phyloP scores from a whole-genome alignment of 2,329 filamentous ascomycete species.

The Nannizziopsis arthrosporioides region DNA sequence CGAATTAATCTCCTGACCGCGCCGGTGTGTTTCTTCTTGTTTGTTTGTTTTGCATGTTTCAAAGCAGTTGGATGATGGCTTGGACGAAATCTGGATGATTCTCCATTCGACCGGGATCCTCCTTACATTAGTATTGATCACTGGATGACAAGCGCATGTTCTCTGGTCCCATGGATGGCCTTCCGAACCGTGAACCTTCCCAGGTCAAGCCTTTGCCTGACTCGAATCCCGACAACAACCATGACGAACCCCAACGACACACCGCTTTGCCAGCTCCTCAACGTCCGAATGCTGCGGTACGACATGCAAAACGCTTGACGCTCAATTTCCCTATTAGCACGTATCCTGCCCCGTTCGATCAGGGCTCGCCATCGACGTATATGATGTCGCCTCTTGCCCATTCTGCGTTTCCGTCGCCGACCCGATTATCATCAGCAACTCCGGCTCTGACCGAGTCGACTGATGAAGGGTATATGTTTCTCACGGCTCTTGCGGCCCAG shows the following conservation, averaged over 20 bases:
- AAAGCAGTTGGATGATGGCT: neutral
- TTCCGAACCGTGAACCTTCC: conserved; percentile 1
- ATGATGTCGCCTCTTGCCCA: conserved; percentile 26
- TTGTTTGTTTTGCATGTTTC: neutral
- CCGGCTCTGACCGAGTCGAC: conserved; percentile 20
- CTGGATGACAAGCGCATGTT: neutral
- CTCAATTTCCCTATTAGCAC: conserved; percentile 38
- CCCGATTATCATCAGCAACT: conserved; percentile 17
- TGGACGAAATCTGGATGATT: neutral
- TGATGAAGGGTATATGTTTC: conserved; percentile 54
- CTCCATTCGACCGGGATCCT: neutral
- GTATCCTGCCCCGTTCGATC: conserved; percentile 18
- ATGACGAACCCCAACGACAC: conserved; percentile 20
- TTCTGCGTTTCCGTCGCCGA: conserved; percentile 24
- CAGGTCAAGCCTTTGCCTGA: conserved; percentile 1
- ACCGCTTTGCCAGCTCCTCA: conserved; percentile 25
- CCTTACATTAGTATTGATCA: no score
- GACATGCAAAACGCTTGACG: conserved; percentile 36
- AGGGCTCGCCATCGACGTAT: conserved; percentile 22
- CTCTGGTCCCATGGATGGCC: conserved; percentile 12
- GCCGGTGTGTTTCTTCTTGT: neutral
- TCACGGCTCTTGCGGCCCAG: conserved; percentile 83
- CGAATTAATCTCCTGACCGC: conserved; percentile 2
- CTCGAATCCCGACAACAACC: neutral
- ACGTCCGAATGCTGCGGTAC: conserved; percentile 25